Percentiles rank a stretch among this genome's conserved stretches.
Conservation (phyloP, 1,284 basidiomycete species). For the Athelia sp. region DNA sequence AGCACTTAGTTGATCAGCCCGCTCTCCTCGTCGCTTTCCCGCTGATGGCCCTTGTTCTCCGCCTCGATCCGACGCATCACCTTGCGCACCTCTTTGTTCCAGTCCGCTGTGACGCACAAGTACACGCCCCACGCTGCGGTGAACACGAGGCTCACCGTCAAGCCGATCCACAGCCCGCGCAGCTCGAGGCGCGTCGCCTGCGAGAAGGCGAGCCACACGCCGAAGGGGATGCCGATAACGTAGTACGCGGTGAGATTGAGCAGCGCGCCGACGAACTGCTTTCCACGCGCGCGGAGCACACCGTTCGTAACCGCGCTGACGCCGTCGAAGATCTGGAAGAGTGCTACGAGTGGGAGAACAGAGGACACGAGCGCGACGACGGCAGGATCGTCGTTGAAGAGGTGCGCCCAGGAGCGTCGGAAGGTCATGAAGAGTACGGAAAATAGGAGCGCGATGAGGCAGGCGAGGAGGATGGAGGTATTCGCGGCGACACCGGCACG, state of each 20-base stretch:
- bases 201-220: conserved; percentile 59
- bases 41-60: conserved; percentile 16
- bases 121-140: conserved; percentile 42
- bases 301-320: conserved; percentile 66
- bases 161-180: conserved; percentile 63
- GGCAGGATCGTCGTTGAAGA: conserved; percentile 81
- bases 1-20: not conserved
- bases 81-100: conserved; percentile 58
- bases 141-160: conserved; percentile 57
- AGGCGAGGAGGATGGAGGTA: conserved; percentile 56
- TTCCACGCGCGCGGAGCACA: conserved; percentile 74
- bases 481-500: conserved; percentile 66
- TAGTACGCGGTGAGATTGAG: conserved; percentile 71
- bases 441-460: conserved; percentile 52
- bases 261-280: conserved; percentile 64
- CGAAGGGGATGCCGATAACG: conserved; percentile 60
- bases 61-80: conserved; percentile 42
- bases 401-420: conserved; percentile 69
- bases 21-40: not conserved
- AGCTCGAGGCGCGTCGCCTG: conserved; percentile 35
- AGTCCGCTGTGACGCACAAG: conserved; percentile 53
- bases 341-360: conserved; percentile 72
- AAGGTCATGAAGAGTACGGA: conserved; percentile 72
- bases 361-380: conserved; percentile 64
- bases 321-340: conserved; percentile 82